Conservation (phyloP, 2,329 filamentous ascomycete species). For the Botrytis elliptica region DNA sequence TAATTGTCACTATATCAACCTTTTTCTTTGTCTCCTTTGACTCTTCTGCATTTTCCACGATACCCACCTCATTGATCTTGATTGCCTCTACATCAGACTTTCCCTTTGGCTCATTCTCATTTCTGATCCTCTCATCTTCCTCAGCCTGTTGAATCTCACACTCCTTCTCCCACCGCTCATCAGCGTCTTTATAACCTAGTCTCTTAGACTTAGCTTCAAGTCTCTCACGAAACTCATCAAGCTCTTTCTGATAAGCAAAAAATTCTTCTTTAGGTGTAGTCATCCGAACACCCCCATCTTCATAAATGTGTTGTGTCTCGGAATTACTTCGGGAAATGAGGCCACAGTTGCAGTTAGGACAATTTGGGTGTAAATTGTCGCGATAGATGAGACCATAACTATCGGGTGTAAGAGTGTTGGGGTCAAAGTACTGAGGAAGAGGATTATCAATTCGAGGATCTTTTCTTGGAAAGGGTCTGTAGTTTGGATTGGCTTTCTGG, state of each 20-base stretch:
- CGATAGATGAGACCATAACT: background rate
- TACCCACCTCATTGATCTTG: no score
- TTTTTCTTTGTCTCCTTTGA: background rate
- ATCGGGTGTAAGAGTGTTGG: background rate
- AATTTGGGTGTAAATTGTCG: background rate
- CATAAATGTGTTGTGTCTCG: no score
- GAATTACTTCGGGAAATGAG: background rate
- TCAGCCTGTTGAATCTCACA: background rate
- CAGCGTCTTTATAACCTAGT: background rate
- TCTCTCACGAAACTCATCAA: background rate
- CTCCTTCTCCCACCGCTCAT: conserved; percentile 4
- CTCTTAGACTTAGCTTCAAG: background rate
- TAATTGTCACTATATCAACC: rapidly evolving
- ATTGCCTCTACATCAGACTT: no score
- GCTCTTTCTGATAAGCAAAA: background rate
- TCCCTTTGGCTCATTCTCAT: background rate
- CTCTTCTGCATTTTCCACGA: no score
- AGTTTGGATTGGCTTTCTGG: background rate
- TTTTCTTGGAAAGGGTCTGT: background rate
- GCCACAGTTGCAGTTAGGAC: background rate
- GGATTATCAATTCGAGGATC: background rate
- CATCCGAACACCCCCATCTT: background rate
- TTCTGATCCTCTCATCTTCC: background rate
- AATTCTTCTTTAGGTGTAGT: background rate
- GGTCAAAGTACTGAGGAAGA: background rate